Base-by-base conservation (phyloP, 176 grass and related monocot genomes). In the Thinopyrum elongatum region DNA sequence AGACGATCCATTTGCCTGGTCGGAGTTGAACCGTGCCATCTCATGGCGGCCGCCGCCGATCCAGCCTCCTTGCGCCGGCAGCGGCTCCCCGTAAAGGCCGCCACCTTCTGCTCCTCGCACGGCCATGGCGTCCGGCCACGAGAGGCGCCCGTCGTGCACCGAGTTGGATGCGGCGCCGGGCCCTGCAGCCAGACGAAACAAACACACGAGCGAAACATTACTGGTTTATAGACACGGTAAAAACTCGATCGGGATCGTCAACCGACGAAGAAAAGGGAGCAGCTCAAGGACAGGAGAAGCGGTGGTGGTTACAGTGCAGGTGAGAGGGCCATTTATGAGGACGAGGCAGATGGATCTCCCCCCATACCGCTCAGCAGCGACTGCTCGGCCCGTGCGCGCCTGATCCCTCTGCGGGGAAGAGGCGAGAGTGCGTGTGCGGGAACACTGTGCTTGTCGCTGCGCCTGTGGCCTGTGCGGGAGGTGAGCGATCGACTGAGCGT, bases 101-200 rank as follows among this genome's bases (percentile, higher is more conserved):
- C 8, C 58, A 12, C 55, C 53, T 39, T 10, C 70, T 26, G 38
- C 39, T 41, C 39, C 83, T 19, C 74, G 60, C 10, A 76, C n/a
- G 25, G 71, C 76, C 29, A 65, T 53, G 39, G 31, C 88, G 47
- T 77, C 78, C 23, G 71, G 55, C 73, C 80, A 86, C 4, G 80
- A 35, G 57, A 74, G 6, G 29, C 51, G 42, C 6, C 19, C 34
- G 60, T 81, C 78, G n/a, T 57, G 44, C 21, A 44, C 38, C 8
- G 57, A 46, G 42, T 3, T 17, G 15, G 49, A 39, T 2, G 29
- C 65, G 7, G 81, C 72, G 53, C 72, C 65, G 22, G 66, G 74
- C 13, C 73, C 80, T 86, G 88, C 44, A 62, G 30, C 2, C n/a
- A 69, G 13, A 8, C 9, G 8, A 67, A 66, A 9, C 13, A 70